Percentiles rank a stretch among this genome's conserved stretches.
phyloP scores from a whole-genome alignment of 2,329 filamentous ascomycete genomes.

The Phoma sp. region DNA sequence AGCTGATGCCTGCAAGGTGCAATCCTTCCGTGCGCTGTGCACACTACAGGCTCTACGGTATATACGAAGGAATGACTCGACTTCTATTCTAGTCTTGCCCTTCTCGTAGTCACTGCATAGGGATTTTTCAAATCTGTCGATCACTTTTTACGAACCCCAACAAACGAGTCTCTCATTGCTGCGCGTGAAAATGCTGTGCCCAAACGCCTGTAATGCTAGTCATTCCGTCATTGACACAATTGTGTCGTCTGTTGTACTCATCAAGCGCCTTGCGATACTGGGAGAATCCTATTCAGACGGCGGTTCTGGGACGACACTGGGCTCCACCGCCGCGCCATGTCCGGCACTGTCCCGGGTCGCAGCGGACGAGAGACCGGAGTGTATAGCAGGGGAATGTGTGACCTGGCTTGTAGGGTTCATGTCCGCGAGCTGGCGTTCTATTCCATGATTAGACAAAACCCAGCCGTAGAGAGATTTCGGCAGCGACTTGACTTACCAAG shows the following conservation, averaged over 20 bases:
- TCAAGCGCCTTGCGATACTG: background rate
- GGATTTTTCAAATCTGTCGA: too few relatives aligned
- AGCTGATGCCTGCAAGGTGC: too few relatives aligned
- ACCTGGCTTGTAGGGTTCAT: constrained; percentile 39
- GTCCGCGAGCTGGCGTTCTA: constrained; percentile 46
- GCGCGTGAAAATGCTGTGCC: background rate
- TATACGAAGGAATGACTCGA: too few relatives aligned
- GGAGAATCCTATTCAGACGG: too few relatives aligned
- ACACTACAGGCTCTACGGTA: too few relatives aligned
- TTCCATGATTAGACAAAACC: background rate
- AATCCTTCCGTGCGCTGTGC: too few relatives aligned
- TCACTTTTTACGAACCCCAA: too few relatives aligned
- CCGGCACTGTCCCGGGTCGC: constrained; percentile 21
- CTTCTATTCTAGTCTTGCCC: too few relatives aligned
- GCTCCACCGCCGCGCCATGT: background rate
- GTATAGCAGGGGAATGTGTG: constrained; percentile 38
- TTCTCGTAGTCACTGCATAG: too few relatives aligned
- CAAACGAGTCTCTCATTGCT: background rate
- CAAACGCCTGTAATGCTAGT: constrained; percentile 20
- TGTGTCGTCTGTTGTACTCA: background rate
- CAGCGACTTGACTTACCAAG: constrained; percentile 59
- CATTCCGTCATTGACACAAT: constrained; percentile 3
- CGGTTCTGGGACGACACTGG: background rate
- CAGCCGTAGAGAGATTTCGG: too few relatives aligned
- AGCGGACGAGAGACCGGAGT: constrained; percentile 32